Conservation (phyloP, 2,329 filamentous ascomycete species). For the Sclerotinia sclerotiorum region DNA sequence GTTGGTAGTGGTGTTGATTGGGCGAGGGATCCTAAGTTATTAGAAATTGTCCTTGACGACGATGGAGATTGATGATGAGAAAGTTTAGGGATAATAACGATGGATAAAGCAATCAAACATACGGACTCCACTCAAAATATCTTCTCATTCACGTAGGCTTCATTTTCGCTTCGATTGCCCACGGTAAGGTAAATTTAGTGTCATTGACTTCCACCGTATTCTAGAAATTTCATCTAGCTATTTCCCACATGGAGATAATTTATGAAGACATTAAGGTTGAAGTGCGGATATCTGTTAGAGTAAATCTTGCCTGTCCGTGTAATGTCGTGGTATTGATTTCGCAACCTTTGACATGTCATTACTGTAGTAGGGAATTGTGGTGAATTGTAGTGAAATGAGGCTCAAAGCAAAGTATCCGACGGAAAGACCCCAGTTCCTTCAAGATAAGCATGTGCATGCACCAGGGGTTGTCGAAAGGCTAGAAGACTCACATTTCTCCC, state of each 20-base stretch:
- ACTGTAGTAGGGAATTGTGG: not conserved
- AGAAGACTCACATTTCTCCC: not conserved
- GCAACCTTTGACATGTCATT: not conserved
- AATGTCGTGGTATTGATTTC: not conserved
- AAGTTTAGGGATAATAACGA: not conserved
- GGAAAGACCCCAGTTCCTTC: conserved; percentile 7
- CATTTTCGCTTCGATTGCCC: not conserved
- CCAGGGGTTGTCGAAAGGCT: not conserved
- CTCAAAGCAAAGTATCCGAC: not conserved
- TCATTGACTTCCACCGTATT: not conserved
- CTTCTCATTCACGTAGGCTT: not conserved
- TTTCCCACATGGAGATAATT: not conserved
- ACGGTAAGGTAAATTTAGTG: not conserved
- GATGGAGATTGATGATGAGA: conserved; percentile 48
- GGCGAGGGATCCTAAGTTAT: conserved; percentile 66
- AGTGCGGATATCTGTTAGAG: not conserved
- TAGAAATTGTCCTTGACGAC: conserved; percentile 69
- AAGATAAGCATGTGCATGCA: conserved; percentile 12
- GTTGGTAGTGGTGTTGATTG: conserved; percentile 82
- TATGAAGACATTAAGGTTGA: not conserved
- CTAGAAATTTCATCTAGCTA: not conserved
- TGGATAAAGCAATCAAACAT: not conserved
- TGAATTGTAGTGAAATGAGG: conserved; percentile 1
- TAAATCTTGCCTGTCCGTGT: not conserved
- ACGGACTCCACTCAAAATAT: too few species aligned